Conservation (phyloP, 2,329 filamentous ascomycete species). For the Paecilomyces dactylethromorphus region DNA sequence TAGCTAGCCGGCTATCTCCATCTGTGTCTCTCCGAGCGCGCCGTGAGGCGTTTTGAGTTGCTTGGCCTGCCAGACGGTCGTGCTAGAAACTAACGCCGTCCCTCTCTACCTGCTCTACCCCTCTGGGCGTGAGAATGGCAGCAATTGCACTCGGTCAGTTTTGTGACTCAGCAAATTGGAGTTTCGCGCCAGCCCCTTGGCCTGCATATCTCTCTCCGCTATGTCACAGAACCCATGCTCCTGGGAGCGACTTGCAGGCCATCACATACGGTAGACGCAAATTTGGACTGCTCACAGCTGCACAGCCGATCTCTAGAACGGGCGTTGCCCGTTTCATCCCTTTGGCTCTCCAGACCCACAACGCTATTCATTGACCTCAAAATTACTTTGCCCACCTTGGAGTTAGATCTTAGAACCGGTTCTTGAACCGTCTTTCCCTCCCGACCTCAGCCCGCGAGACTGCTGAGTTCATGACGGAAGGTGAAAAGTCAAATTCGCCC, state of each 20-base stretch:
- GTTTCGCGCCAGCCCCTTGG: not conserved
- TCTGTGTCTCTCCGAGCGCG: not conserved
- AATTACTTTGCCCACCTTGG: not conserved
- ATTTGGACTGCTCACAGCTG: not conserved
- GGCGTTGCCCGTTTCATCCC: not conserved
- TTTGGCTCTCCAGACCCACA: not conserved
- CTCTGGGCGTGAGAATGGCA: not conserved
- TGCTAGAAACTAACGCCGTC: constrained; percentile 38
- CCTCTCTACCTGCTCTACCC: not conserved
- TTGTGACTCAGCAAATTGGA: not conserved
- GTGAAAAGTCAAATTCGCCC: not conserved
- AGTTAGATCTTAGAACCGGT: not conserved
- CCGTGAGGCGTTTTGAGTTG: not conserved
- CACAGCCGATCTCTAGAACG: not conserved
- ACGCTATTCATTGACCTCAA: not conserved
- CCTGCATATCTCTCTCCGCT: not conserved
- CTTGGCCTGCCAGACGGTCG: constrained; percentile 32
- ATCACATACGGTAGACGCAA: not conserved
- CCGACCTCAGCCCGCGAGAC: not conserved
- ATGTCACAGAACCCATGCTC: not conserved
- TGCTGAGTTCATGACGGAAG: not conserved
- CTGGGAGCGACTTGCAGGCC: not conserved
- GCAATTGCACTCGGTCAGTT: not conserved
- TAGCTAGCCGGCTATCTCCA: not conserved
- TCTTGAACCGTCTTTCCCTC: not conserved